Conservation (phyloP, 2,329 filamentous ascomycete genomes). For the Claviceps arundinis region DNA sequence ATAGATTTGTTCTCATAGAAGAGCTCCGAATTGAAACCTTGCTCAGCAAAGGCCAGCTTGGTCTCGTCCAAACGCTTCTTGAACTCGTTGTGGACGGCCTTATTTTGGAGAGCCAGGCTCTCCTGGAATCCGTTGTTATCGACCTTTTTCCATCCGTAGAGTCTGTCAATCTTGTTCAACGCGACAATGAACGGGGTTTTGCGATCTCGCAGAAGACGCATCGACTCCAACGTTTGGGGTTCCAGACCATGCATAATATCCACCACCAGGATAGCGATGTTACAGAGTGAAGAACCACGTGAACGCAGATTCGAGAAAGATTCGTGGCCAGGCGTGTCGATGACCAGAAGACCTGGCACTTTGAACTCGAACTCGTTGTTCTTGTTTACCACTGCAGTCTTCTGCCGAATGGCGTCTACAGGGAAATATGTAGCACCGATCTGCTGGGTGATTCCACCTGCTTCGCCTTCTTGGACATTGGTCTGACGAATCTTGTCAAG, state of each 20-base stretch:
- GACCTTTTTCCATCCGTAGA: constrained; percentile 97
- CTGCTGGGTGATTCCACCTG: constrained; percentile 98
- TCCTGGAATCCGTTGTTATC: constrained; percentile 98
- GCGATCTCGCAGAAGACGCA: constrained; percentile 81
- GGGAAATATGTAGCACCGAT: constrained; percentile 99
- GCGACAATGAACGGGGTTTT: constrained; percentile 98
- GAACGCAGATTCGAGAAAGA: constrained; percentile 98
- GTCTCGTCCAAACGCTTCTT: constrained; percentile 78
- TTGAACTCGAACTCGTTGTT: constrained; percentile 91
- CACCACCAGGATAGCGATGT: constrained; percentile 97
- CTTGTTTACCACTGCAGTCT: constrained; percentile 85
- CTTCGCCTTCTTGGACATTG: constrained; percentile 97
- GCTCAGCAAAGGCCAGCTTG: constrained; percentile 87
- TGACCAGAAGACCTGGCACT: constrained; percentile 88
- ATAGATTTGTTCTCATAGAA: constrained; percentile 98
- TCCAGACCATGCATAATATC: constrained; percentile 99
- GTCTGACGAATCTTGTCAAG: constrained; percentile 97
- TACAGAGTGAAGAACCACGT: constrained; percentile 93
- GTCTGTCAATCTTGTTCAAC: constrained; percentile 98
- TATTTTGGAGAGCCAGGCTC: constrained; percentile 77
- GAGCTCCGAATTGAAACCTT: constrained; percentile 94
- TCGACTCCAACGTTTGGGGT: constrained; percentile 92
- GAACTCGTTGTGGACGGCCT: constrained; percentile 90
- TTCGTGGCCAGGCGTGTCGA: constrained; percentile 98
- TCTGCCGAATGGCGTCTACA: constrained; percentile 79